Base-by-base conservation (phyloP, 352 stramenopile species). In the Peronosclerospora sorghi region DNA sequence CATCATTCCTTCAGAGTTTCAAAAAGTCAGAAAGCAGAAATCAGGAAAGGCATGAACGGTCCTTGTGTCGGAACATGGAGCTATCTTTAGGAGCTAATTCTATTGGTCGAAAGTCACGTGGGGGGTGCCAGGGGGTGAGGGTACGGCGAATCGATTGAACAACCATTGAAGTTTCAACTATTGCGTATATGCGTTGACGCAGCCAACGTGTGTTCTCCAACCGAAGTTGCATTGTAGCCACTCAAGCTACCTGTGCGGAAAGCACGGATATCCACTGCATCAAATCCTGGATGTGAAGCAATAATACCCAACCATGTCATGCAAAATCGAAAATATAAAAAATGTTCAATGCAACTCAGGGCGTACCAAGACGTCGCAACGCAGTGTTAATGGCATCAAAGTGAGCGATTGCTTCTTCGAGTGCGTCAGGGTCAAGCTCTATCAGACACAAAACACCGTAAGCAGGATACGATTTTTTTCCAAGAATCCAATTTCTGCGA, bases 241-340 rank as follows among this genome's bases (percentile, higher is more conserved):
- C 72, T 87, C 9, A 87, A 28, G 43, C 70, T 83, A 5, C 75
- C 75, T 0, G 75, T 77, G 2, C 60, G 59, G 20, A 87, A 87
- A 0, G 54, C 44, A 19, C 75, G 69, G 10, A 87, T 41, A 1
- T 66, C 48, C 5, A 85, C 68, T 8, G 58, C 44, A 15, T 62
- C 45, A 24, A 87, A 87, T 10, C 75, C 75, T 84, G 19, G 8
- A 41, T 19, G 13, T 2, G 42, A 41, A 38, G 12, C 6, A 26
- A 6, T 26, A 26, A 26, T 26, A 26, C 21, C 21, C 21, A 26
- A 26, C 6, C 21, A 26, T 26, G 21, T 26, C 21, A 26, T 26
- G 6, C 21, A 26, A 26, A 26, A 26, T 26, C n/a, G n/a, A n/a
- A 17, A 23, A 34, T 17, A 20, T n/a, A 12, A 32, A 9, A 18